Evolutionary conservation across 2,329 filamentous ascomycete genomes (phyloP).

Genomic region (Capronia epimyces): DNA sequence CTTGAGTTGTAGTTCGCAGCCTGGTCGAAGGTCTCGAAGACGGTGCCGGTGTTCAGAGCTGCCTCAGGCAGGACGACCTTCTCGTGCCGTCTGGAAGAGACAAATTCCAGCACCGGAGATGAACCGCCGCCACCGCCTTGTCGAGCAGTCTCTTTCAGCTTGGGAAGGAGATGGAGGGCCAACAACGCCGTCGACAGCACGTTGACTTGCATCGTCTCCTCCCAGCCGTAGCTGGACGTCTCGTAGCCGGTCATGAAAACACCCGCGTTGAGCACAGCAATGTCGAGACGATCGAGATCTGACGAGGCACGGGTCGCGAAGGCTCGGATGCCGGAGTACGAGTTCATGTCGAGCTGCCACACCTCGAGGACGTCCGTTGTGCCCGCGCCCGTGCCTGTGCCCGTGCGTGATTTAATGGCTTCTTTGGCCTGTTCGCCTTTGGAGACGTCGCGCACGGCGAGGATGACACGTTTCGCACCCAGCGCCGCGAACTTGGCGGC

Average conservation of each 20-base stretch:
- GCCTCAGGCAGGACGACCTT: background rate
- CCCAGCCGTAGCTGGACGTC: slow-evolving; percentile 30
- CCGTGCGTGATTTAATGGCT: slow-evolving; percentile 35
- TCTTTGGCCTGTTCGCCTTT: slow-evolving; percentile 43
- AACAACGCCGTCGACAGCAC: slow-evolving; percentile 28
- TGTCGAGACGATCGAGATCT: slow-evolving; percentile 35
- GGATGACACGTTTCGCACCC: slow-evolving; percentile 39
- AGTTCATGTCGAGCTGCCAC: slow-evolving; percentile 42
- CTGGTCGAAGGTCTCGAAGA: background rate
- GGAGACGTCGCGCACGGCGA: slow-evolving; percentile 39
- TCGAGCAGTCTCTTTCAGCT: slow-evolving; percentile 15
- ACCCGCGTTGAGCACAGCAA: slow-evolving; percentile 46
- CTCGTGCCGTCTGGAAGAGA: background rate
- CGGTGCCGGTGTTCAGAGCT: background rate
- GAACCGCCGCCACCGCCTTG: background rate
- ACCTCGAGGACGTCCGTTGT: slow-evolving; percentile 27
- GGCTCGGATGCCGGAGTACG: slow-evolving; percentile 36
- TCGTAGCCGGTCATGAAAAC: slow-evolving; percentile 28
- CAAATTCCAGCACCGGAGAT: background rate
- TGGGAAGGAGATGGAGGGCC: slow-evolving; percentile 27
- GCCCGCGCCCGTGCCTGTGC: too few relatives aligned
- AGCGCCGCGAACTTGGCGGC: slow-evolving; percentile 39
- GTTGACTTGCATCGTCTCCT: slow-evolving; percentile 40
- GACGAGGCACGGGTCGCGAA: slow-evolving; percentile 29
- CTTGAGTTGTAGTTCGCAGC: background rate